Percentiles rank a stretch among this genome's conserved stretches.
These are phyloP conservation scores for Dactylella cylindrospora DNA, from an alignment of 2,329 filamentous ascomycete genomes.

Conservation along the genomic window DNA sequence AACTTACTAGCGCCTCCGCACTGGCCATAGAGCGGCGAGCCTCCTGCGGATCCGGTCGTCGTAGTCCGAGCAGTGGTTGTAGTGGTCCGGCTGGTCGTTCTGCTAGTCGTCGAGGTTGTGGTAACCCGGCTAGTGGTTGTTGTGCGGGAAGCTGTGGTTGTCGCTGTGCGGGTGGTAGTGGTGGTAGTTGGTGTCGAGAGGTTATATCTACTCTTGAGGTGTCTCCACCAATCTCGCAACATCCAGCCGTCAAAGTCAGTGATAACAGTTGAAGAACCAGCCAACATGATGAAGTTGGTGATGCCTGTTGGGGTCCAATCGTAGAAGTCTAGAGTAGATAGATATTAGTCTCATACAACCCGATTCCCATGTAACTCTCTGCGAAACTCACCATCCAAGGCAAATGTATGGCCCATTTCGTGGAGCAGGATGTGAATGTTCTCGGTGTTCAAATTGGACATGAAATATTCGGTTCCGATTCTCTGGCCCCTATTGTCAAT, in stretches of 20 bases:
- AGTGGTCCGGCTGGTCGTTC: slow-evolving; percentile 6
- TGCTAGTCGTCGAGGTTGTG: neutral
- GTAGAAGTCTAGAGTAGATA: slow-evolving; percentile 51
- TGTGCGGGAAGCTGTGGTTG: no score
- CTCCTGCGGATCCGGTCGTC: slow-evolving; percentile 30
- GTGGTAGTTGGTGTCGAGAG: slow-evolving; percentile 6
- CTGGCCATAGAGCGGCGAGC: slow-evolving; percentile 47
- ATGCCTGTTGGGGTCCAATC: slow-evolving; percentile 56
- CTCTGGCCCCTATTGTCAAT: slow-evolving; percentile 52
- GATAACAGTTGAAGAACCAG: slow-evolving; percentile 53
- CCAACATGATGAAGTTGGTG: slow-evolving; percentile 56
- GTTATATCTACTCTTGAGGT: slow-evolving; percentile 46
- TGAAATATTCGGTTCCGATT: slow-evolving; percentile 55
- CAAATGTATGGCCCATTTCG: slow-evolving; percentile 56
- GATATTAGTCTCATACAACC: neutral
- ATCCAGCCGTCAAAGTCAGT: slow-evolving; percentile 59
- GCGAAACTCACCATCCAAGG: slow-evolving; percentile 52
- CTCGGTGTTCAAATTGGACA: slow-evolving; percentile 51
- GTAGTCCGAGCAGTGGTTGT: slow-evolving; percentile 12
- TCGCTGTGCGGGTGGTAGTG: slow-evolving; percentile 7
- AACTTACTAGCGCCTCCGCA: slow-evolving; percentile 29
- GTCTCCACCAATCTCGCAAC: slow-evolving; percentile 56
- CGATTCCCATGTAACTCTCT: no score
- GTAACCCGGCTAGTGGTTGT: no score
- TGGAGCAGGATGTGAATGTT: slow-evolving; percentile 57